Evolutionary conservation across 176 grass and related monocot genomes (phyloP), one percentile per base, ranked within the genome.

Genomic region (Oropetium thomaeum): DNA sequence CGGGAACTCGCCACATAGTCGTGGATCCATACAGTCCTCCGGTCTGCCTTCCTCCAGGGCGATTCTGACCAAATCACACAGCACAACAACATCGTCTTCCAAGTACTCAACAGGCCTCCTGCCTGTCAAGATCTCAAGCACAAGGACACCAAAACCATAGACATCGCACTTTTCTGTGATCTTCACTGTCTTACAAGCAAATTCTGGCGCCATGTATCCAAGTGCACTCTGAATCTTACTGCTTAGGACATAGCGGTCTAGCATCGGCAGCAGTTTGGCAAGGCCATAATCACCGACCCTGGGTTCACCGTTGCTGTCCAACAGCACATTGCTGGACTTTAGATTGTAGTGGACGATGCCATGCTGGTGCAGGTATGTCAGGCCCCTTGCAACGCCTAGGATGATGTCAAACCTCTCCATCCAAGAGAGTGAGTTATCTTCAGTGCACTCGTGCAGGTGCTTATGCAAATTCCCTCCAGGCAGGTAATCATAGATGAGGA

Each of bases 121-220:
- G 38, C 95, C 91, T 0, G 91, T 92, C 65, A 94, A 54, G 43
- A 89, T 69, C 86, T 98, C 95, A 51, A 98, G 70, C 10, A 83
- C 27, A 32, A 98, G 78, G 37, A 94, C 71, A 14, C 95, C 95
- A 32, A 94, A 98, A 40, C 95, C 95, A 26, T 93, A 98, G 8
- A 98, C 75, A 5, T 98, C 95, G 0, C 95, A 98, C 68, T 94
- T 94, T 67, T 98, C 95, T 0, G 91, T 98, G 19, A 98, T 94
- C 79, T 98, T 98, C 61, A 98, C 89, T 0, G 89, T 94, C 76
- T 86, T 91, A 81, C 91, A 94, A 1, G 95, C 95, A 23, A 98
- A 98, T 43, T 98, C 95, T 7, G 95, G 95, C 2, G 95, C 95
- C 91, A 98, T 98, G 76, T 98, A 98, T 10, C 95, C 95, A n/a